These are phyloP conservation scores for Colletotrichum lindemuthianum DNA, from an alignment of 2,329 filamentous ascomycete genomes.

Conservation along the genomic window DNA sequence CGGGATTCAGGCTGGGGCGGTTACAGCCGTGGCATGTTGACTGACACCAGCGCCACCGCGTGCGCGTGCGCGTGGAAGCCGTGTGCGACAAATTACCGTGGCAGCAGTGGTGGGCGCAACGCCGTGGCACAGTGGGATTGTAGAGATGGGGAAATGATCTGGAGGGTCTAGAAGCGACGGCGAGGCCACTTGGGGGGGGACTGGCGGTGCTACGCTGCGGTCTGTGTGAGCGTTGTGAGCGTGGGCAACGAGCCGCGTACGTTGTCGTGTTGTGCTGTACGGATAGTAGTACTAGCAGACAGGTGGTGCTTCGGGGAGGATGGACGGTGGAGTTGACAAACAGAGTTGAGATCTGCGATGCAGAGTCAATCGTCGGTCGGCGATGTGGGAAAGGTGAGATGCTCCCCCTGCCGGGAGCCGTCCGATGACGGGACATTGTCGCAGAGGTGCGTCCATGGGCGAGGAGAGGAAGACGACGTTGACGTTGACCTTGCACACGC, in stretches of 20 bases:
- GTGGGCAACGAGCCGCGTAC: too few species aligned
- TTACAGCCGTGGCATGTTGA: neutral
- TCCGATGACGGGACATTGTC: conserved; percentile 33
- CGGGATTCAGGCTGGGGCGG: neutral
- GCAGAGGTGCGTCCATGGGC: conserved; percentile 17
- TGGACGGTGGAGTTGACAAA: neutral
- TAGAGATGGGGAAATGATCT: neutral
- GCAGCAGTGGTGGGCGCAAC: neutral
- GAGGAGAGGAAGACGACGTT: neutral
- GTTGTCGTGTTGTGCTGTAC: too few species aligned
- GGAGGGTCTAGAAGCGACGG: neutral
- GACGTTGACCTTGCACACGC: neutral
- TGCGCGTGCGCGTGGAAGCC: too few species aligned
- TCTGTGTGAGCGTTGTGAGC: too few species aligned
- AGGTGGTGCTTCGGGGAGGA: conserved; percentile 6
- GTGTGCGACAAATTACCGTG: neutral
- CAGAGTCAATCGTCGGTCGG: neutral
- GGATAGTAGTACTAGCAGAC: too few species aligned
- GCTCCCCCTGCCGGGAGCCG: conserved; percentile 23
- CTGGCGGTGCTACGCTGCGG: too few species aligned
- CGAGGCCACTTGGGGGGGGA: too few species aligned
- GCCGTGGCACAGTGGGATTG: too few species aligned
- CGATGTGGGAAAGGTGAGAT: conserved; percentile 22
- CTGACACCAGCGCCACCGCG: too few species aligned
- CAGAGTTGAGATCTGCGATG: conserved; percentile 18